Evolutionary conservation across 768 basidiomycete genomes (phyloP).

Genomic region (Aureoboletus auriporus): DNA sequence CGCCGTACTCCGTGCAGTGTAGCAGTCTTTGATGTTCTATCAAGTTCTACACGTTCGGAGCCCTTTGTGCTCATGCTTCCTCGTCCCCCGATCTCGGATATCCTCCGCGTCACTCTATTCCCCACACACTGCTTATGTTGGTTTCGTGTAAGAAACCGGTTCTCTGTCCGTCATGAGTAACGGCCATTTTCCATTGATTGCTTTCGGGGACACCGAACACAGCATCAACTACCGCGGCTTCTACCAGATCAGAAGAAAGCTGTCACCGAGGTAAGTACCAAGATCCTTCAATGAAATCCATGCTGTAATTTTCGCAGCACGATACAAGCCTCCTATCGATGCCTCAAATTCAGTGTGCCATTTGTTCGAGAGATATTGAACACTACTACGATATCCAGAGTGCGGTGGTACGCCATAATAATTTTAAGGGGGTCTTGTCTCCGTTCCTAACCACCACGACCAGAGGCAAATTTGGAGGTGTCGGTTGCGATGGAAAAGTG

Average conservation of each 20-base stretch:
- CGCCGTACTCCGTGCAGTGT: slow-evolving; percentile 58
- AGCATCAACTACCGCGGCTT: slow-evolving; percentile 36
- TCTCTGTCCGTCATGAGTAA: slow-evolving; percentile 87
- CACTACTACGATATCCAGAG: slow-evolving; percentile 69
- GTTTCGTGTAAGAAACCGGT: slow-evolving; percentile 64
- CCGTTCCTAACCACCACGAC: too few species aligned
- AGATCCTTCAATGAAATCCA: slow-evolving; percentile 3
- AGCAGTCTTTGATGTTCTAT: slow-evolving; percentile 75
- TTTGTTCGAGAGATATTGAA: slow-evolving; percentile 71
- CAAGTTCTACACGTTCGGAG: slow-evolving; percentile 40
- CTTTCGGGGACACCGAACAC: slow-evolving; percentile 52
- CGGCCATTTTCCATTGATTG: slow-evolving; percentile 75
- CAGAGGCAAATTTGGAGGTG: too few species aligned
- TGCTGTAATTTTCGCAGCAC: slow-evolving; percentile 42
- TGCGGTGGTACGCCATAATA: slow-evolving; percentile 60
- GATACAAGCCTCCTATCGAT: slow-evolving; percentile 65
- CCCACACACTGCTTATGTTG: slow-evolving; percentile 73
- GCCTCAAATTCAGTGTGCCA: slow-evolving; percentile 60
- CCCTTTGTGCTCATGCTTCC: slow-evolving; percentile 89
- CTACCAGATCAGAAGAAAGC: slow-evolving; percentile 91
- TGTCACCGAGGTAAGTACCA: slow-evolving; percentile 64
- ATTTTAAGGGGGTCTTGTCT: too few species aligned
- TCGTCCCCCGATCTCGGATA: slow-evolving; percentile 65
- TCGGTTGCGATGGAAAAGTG: too few species aligned
- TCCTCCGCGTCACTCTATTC: slow-evolving; percentile 50